Percentiles rank a stretch among this genome's conserved stretches.
phyloP scores from a whole-genome alignment of 1,139 yeast species.

The Nakaseomyces kungkrabaensis region DNA sequence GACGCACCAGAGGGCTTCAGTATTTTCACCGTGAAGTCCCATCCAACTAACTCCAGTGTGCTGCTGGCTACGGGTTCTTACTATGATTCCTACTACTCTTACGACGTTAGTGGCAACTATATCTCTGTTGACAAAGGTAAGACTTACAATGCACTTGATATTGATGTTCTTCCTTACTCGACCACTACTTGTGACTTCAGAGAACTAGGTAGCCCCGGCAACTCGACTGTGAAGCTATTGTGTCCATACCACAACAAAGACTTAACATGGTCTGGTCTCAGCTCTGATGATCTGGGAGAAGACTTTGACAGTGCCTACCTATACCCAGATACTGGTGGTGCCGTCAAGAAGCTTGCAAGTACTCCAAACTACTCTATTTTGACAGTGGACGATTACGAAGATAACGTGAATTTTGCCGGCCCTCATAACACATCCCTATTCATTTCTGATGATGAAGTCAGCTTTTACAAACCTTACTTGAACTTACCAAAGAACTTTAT shows the following conservation, averaged over 20 bases:
- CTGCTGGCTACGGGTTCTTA: not conserved
- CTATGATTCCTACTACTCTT: not conserved
- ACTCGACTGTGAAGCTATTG: not conserved
- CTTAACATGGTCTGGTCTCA: not conserved
- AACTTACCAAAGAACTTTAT: not conserved
- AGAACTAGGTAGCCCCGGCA: not conserved
- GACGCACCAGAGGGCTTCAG: not conserved
- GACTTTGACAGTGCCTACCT: not conserved
- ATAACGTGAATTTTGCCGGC: not conserved
- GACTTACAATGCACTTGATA: not conserved
- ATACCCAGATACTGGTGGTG: not conserved
- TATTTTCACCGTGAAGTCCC: not conserved
- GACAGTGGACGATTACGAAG: not conserved
- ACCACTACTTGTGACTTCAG: not conserved
- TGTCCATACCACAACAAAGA: not conserved
- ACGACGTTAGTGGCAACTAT: not conserved
- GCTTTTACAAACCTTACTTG: not conserved
- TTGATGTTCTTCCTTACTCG: not conserved
- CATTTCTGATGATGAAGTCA: not conserved
- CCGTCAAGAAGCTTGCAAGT: not conserved
- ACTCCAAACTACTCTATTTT: not conserved
- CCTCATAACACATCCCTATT: not conserved
- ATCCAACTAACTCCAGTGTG: not conserved
- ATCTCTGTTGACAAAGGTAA: not conserved
- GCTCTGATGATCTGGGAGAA: not conserved